Conservation (phyloP, 768 basidiomycete genomes). For the Imleria badia region DNA sequence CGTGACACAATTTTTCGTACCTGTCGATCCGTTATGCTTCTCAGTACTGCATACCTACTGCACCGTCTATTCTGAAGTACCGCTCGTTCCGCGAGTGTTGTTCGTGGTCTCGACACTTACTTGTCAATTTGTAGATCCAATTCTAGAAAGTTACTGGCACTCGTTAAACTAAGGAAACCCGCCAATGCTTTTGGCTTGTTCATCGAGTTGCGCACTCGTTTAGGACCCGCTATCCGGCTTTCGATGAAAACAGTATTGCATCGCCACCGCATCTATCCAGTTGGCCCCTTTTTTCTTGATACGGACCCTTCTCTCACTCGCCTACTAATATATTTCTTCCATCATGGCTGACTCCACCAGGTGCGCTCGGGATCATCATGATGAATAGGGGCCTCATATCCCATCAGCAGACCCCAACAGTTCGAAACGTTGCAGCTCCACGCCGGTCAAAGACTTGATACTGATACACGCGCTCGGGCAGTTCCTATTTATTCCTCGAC, state of each 20-base stretch:
- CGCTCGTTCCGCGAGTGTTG: neutral
- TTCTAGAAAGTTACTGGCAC: neutral
- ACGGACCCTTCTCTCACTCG: neutral
- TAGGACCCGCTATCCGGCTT: too few relatives aligned
- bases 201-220: too few relatives aligned
- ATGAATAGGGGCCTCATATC: neutral
- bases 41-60: neutral
- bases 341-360: slow-evolving; percentile 3
- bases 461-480: slow-evolving; percentile 69
- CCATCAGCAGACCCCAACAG: slow-evolving; percentile 32
- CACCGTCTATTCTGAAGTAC: neutral
- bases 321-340: neutral
- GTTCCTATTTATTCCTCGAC: slow-evolving; percentile 77
- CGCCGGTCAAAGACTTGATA: slow-evolving; percentile 64
- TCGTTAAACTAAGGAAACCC: neutral
- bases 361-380: neutral
- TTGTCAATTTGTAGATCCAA: neutral
- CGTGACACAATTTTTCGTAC: neutral
- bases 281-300: neutral
- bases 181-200: neutral
- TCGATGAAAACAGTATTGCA: too few relatives aligned
- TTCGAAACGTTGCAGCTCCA: slow-evolving; percentile 83
- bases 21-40: neutral
- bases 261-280: neutral
- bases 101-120: neutral